These are phyloP conservation scores for Kodamaea leandrae DNA, from an alignment of 805 yeast species.

Conservation along the genomic window DNA sequence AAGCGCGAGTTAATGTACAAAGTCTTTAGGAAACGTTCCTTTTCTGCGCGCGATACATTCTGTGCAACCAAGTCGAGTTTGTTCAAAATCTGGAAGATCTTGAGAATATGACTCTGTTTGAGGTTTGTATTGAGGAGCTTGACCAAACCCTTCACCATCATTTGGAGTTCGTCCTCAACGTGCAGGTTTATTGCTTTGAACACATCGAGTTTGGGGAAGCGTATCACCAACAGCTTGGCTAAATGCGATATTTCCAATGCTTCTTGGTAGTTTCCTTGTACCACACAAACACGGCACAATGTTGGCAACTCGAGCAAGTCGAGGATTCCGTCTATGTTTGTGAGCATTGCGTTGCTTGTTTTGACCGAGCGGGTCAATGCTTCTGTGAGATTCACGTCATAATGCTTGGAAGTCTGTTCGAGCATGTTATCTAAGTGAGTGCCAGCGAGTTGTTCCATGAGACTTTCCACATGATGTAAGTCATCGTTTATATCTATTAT, in stretches of 20 bases:
- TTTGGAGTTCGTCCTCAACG: constrained; percentile 53
- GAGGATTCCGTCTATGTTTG: constrained; percentile 66
- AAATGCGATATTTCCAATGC: constrained; percentile 81
- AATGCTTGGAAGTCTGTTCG: constrained; percentile 11
- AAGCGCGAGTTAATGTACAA: constrained; percentile 67
- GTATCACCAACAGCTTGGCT: constrained; percentile 61
- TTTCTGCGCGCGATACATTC: constrained; percentile 10
- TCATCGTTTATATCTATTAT: constrained; percentile 42
- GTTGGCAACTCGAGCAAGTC: constrained; percentile 85
- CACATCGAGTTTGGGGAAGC: constrained; percentile 62
- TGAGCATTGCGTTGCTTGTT: constrained; percentile 39
- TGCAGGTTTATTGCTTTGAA: constrained; percentile 50
- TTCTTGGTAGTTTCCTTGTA: constrained; percentile 83
- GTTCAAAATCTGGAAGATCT: constrained; percentile 71
- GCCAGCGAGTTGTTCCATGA: constrained; percentile 12
- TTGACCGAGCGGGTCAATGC: constrained; percentile 20
- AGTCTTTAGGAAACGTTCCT: constrained; percentile 37
- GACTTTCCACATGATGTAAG: constrained; percentile 25
- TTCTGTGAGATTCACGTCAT: constrained; percentile 22
- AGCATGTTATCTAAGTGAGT: constrained; percentile 10
- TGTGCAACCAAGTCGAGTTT: constrained; percentile 51
- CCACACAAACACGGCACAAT: constrained; percentile 76
- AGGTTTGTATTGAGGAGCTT: constrained; percentile 69
- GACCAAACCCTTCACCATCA: constrained; percentile 71
- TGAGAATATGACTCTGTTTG: constrained; percentile 74